phyloP scores from a whole-genome alignment of 2,329 filamentous ascomycete genomes.

The Fusarium illudens region DNA sequence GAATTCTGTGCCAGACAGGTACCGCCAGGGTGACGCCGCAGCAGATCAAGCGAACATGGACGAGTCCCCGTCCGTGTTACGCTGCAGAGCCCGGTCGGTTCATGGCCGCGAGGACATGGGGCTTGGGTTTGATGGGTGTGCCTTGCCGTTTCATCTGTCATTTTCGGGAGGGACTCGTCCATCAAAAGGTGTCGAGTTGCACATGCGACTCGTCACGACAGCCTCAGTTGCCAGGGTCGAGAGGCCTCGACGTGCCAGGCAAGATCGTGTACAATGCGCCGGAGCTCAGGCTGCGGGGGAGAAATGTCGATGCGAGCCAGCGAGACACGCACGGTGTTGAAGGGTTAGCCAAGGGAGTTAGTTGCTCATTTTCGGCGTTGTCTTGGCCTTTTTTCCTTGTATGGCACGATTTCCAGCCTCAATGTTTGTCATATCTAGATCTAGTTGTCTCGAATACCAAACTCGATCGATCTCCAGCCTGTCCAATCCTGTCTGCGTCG shows the following conservation, averaged over 20 bases:
- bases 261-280: slow-evolving; percentile 1
- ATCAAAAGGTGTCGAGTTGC: slow-evolving; percentile 6
- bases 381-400: slow-evolving; percentile 16
- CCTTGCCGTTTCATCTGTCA: slow-evolving; percentile 3
- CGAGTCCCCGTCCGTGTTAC: slow-evolving; percentile 27
- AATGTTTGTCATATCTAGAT: slow-evolving; percentile 14
- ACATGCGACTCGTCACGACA: slow-evolving; percentile 13
- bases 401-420: background rate
- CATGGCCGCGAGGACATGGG: background rate
- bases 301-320: slow-evolving; percentile 10
- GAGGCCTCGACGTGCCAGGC: slow-evolving; percentile 14
- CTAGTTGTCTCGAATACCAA: slow-evolving; percentile 15
- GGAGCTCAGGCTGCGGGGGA: slow-evolving; percentile 10
- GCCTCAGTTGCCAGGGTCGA: slow-evolving; percentile 6
- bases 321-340: slow-evolving; percentile 18
- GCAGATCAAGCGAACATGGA: slow-evolving; percentile 30
- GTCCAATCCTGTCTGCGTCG: background rate
- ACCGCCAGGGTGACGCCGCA: slow-evolving; percentile 27
- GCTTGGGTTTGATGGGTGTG: slow-evolving; percentile 6
- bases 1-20: slow-evolving; percentile 21
- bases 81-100: slow-evolving; percentile 3
- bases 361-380: slow-evolving; percentile 14
- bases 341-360: slow-evolving; percentile 16
- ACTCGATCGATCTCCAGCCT: background rate
- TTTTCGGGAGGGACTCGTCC: slow-evolving; percentile 10